These are phyloP conservation scores for Cutaneotrichosporon curvatum DNA, from an alignment of 1,284 basidiomycete species.

Conservation along the genomic window DNA sequence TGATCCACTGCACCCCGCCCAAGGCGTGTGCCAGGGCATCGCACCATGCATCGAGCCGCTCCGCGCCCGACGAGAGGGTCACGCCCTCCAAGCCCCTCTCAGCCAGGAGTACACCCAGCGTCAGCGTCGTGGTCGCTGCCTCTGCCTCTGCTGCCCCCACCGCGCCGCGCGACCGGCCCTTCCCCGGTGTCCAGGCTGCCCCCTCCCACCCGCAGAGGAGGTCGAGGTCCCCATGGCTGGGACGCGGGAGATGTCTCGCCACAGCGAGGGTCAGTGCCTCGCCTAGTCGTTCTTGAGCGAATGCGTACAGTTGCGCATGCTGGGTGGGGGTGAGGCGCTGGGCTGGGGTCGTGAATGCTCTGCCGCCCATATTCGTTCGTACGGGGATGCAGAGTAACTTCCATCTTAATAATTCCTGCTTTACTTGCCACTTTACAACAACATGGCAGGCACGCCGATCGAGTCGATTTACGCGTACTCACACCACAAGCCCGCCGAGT, in stretches of 20 bases:
- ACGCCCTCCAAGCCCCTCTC: no score
- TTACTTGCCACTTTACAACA: no score
- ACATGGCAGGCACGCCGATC: background rate
- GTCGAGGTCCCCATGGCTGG: conserved; percentile 36
- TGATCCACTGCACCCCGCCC: conserved; percentile 6
- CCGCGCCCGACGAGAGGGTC: background rate
- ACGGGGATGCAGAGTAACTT: no score
- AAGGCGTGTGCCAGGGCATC: conserved; percentile 7
- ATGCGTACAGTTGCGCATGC: conserved; percentile 10
- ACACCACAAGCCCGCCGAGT: background rate
- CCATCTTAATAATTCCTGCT: no score
- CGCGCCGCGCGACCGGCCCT: conserved; percentile 2
- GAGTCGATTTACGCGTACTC: background rate
- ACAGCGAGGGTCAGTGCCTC: no score
- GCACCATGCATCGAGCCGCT: conserved; percentile 7
- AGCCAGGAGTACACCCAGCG: background rate
- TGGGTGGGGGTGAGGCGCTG: conserved; percentile 20
- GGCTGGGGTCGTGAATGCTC: conserved; percentile 23
- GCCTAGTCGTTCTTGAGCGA: no score
- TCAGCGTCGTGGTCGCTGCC: background rate
- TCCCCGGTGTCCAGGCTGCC: conserved; percentile 1
- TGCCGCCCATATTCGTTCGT: conserved; percentile 44
- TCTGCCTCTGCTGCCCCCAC: background rate
- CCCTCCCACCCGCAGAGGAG: conserved; percentile 22
- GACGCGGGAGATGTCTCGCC: no score